Conservation (phyloP, 2,329 filamentous ascomycete genomes). For the Emergomyces africanus region DNA sequence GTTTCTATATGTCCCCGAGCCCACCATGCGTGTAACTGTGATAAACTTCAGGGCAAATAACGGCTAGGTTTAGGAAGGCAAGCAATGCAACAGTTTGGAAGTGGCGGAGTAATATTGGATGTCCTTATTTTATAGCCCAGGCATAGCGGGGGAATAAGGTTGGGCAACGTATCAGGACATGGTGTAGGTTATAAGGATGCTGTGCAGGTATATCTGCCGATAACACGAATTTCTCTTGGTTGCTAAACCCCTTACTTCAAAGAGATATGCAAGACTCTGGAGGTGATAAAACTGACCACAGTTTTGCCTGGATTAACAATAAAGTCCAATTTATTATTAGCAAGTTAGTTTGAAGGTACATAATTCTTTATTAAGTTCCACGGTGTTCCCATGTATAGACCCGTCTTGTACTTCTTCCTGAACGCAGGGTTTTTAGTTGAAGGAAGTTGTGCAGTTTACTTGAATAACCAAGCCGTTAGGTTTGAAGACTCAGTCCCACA, state of each 20-base stretch:
- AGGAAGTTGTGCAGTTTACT: background rate
- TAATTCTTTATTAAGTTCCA: background rate
- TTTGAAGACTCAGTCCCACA: background rate
- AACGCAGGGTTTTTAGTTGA: background rate
- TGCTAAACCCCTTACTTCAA: background rate
- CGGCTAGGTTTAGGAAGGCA: background rate
- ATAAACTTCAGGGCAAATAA: background rate
- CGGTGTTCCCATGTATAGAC: background rate
- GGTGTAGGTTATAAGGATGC: background rate
- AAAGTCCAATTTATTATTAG: background rate
- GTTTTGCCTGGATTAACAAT: background rate
- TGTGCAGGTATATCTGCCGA: background rate
- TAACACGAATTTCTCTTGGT: background rate
- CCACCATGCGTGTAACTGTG: background rate
- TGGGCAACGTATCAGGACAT: background rate
- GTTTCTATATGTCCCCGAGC: constrained; percentile 2
- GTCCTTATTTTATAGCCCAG: background rate
- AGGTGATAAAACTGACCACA: background rate
- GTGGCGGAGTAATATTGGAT: background rate
- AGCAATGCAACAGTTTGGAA: background rate
- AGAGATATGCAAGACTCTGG: background rate
- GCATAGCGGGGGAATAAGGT: background rate
- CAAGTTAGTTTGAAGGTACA: background rate
- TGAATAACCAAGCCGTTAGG: constrained; percentile 3
- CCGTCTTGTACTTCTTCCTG: background rate